Conservation (phyloP, 2,329 filamentous ascomycete species). For the Colletotrichum sublineola region DNA sequence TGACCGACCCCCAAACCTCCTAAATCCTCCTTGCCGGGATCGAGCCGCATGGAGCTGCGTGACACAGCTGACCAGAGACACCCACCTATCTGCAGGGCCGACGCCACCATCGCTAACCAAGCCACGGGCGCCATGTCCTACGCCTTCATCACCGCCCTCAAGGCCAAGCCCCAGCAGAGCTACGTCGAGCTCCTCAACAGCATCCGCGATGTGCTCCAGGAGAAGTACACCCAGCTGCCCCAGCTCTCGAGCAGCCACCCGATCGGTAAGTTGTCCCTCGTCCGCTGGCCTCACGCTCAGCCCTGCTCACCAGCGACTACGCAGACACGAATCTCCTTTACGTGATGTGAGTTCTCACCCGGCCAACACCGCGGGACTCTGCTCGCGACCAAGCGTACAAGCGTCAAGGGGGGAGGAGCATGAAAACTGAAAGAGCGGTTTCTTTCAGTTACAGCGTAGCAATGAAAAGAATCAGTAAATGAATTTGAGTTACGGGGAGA, state of each 20-base stretch:
- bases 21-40: no score
- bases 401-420: background rate
- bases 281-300: slow-evolving; percentile 33
- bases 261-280: slow-evolving; percentile 74
- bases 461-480: slow-evolving; percentile 5
- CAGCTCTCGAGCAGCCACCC: slow-evolving; percentile 97
- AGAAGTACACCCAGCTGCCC: slow-evolving; percentile 93
- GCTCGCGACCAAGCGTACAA: background rate
- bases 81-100: slow-evolving; percentile 70
- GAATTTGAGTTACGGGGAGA: background rate
- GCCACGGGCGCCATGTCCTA: slow-evolving; percentile 98
- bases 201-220: slow-evolving; percentile 88
- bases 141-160: slow-evolving; percentile 92
- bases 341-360: slow-evolving; percentile 24
- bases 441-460: background rate
- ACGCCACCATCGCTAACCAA: slow-evolving; percentile 88
- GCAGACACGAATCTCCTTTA: slow-evolving; percentile 39
- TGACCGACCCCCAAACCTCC: slow-evolving; percentile 23
- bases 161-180: slow-evolving; percentile 94
- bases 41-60: background rate
- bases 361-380: background rate
- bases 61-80: slow-evolving; percentile 10
- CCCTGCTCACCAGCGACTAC: background rate
- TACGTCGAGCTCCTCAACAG: slow-evolving; percentile 97
- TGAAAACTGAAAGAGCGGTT: slow-evolving; percentile 1